A percentile compares a stretch with the other conserved stretches of the same genome.
Conservation (phyloP, 352 stramenopile species). For the Pythium brachiatum region DNA sequence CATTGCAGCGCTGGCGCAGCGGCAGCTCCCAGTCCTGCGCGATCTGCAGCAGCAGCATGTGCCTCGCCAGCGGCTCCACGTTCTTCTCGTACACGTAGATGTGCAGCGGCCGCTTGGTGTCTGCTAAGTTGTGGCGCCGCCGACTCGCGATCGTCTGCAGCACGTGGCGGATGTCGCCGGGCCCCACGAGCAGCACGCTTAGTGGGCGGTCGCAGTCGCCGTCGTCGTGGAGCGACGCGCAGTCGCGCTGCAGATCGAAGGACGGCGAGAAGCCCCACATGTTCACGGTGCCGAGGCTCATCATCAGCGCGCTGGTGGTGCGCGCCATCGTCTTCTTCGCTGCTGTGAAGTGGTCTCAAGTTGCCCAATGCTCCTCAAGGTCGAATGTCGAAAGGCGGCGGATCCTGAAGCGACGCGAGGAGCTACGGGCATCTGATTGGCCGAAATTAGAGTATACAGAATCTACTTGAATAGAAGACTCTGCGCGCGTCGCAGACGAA, state of each 20-base stretch:
- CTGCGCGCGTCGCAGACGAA: constrained; percentile 10
- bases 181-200: constrained; percentile 53
- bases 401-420: constrained; percentile 20
- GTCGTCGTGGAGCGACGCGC: constrained; percentile 2
- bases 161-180: constrained; percentile 80
- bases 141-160: constrained; percentile 53
- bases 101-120: constrained; percentile 45
- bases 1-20: constrained; percentile 85
- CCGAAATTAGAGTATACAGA: constrained; percentile 10
- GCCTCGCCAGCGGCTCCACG: constrained; percentile 82
- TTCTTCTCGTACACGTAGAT: constrained; percentile 90
- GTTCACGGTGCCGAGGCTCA: constrained; percentile 77
- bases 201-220: constrained; percentile 32
- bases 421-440: constrained; percentile 9
- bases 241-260: constrained; percentile 50
- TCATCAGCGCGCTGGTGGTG: constrained; percentile 55
- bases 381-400: neutral
- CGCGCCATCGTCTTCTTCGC: constrained; percentile 34
- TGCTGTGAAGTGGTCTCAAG: neutral
- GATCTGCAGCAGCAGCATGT: constrained; percentile 89
- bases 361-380: neutral
- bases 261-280: constrained; percentile 87
- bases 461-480: constrained; percentile 2
- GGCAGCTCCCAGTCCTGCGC: constrained; percentile 86
- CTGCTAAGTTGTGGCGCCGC: constrained; percentile 29